Base-by-base conservation (phyloP, 352 stramenopile species). In the Pythium volutum region DNA sequence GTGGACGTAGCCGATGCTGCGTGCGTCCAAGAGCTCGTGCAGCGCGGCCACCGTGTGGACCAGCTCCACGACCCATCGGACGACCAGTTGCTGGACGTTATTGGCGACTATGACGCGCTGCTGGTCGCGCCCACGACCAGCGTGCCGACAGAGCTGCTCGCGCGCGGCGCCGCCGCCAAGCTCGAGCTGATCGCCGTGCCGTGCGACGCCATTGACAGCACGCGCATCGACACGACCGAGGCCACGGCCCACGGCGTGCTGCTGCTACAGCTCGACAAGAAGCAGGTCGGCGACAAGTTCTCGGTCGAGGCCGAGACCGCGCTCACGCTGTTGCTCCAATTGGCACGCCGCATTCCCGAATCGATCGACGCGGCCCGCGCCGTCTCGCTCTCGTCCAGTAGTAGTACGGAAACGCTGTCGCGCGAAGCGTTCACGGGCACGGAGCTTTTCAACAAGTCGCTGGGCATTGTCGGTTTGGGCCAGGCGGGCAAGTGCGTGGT, bases 241-340 rank as follows among this genome's bases (percentile, higher is more conserved):
- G 84, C 84, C 20, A 93, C 84, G 23, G 87, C 77, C 59, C 80
- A 89, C 47, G 74, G 79, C 33, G 67, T 93, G 7, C 70, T 93
- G 74, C 58, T 93, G 60, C 72, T 91, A 60, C 79, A 93, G 61
- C 71, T 93, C 34, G 81, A 90, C 50, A 70, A 77, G 38, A 91
- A 89, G 56, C 82, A 91, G 55, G 67, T 84, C 22, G 77, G 78
- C 14, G 84, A 89, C 64, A 74, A 79, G 51, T 87, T 83, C 47
- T 88, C 81, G 11, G 84, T 90, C 25, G 84, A 91, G 56, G 82
- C 84, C 11, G 84, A 91, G 69, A 75, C 84, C 36, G 79, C 74
- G 1, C 62, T 91, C 15, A 86, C 70, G 58, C 61, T 91, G 27
- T 64, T 91, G 34, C 75, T 91, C 23, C 76, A 91, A 54, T 59